Evolutionary conservation across 306 rosid genomes (phyloP).

Genomic region (Ammopiptanthus mongolicus): DNA sequence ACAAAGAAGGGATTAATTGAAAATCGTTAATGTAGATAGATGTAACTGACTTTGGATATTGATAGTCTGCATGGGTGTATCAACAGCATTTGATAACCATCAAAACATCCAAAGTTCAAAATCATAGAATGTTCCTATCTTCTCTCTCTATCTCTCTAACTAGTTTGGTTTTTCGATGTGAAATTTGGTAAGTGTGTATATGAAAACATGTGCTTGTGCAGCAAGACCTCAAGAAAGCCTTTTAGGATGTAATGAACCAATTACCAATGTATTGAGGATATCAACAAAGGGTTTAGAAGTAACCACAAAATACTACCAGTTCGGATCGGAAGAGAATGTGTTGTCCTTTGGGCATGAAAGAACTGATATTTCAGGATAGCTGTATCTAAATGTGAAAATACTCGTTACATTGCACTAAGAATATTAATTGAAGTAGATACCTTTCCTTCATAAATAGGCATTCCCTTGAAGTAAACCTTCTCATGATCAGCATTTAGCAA

Average conservation of each 20-base stretch:
- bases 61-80: too few species aligned
- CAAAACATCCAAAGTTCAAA: not conserved
- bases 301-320: too few species aligned
- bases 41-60: not conserved
- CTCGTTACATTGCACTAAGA: not conserved
- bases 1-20: not conserved
- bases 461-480: conserved; percentile 73
- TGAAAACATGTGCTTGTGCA: not conserved
- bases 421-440: conserved; percentile 29
- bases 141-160: not conserved
- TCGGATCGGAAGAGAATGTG: not conserved
- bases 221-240: not conserved
- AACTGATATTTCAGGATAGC: conserved; percentile 3
- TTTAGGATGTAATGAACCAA: not conserved
- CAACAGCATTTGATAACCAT: not conserved
- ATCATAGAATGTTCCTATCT: not conserved
- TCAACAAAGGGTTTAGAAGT: too few species aligned
- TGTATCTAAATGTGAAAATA: not conserved
- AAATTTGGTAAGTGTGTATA: too few species aligned
- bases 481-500: conserved; percentile 75
- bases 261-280: too few species aligned
- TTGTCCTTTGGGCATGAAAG: not conserved
- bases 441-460: conserved; percentile 73
- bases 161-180: not conserved
- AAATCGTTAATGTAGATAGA: not conserved